These are phyloP conservation scores for Pleurotus citrinopileatus DNA, from an alignment of 768 basidiomycete genomes.

Conservation along the genomic window DNA sequence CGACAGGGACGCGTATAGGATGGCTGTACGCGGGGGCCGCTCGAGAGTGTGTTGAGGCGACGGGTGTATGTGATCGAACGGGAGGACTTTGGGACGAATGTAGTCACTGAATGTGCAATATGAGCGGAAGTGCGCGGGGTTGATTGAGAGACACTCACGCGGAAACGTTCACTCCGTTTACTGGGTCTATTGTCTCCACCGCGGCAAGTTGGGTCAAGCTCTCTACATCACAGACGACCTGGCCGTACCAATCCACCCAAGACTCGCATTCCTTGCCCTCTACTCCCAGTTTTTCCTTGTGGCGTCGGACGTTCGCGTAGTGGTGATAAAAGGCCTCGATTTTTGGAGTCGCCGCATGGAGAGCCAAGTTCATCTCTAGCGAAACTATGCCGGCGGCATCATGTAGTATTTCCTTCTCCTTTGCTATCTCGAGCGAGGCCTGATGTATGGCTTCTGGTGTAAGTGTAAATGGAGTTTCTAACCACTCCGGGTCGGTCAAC, in stretches of 20 bases:
- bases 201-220: slow-evolving; percentile 52
- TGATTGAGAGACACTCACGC: slow-evolving; percentile 22
- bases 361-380: slow-evolving; percentile 69
- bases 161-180: slow-evolving; percentile 19
- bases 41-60: slow-evolving; percentile 40
- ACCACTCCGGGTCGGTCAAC: slow-evolving; percentile 49
- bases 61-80: slow-evolving; percentile 79
- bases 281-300: slow-evolving; percentile 21
- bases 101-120: slow-evolving; percentile 19
- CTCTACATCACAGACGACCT: slow-evolving; percentile 65
- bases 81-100: slow-evolving; percentile 47
- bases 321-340: slow-evolving; percentile 83
- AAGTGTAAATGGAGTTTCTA: slow-evolving; percentile 29
- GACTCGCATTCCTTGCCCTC: slow-evolving; percentile 48
- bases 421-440: slow-evolving; percentile 48
- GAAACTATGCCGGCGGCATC: slow-evolving; percentile 49
- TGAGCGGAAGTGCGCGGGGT: background rate
- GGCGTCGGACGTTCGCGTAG: slow-evolving; percentile 41
- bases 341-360: slow-evolving; percentile 77
- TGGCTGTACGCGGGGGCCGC: slow-evolving; percentile 57
- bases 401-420: slow-evolving; percentile 43
- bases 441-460: slow-evolving; percentile 53
- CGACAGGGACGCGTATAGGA: slow-evolving; percentile 72
- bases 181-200: slow-evolving; percentile 44
- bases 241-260: slow-evolving; percentile 86